Percentiles rank a stretch among this genome's conserved stretches.
phyloP scores from a whole-genome alignment of 2,329 filamentous ascomycete species.

The Colletotrichum phormii region DNA sequence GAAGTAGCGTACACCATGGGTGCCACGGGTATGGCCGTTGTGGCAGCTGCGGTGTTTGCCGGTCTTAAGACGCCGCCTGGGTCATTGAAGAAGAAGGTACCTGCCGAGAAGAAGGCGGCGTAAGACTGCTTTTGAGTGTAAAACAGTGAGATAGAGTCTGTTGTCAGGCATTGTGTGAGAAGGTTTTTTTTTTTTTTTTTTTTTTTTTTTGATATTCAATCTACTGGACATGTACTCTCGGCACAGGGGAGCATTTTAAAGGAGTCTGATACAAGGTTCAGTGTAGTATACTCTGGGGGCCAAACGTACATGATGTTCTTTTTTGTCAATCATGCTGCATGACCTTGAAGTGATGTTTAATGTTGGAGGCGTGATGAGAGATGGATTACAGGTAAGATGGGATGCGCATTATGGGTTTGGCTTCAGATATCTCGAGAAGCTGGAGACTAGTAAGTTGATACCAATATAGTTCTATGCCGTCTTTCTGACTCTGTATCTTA shows the following conservation, averaged over 20 bases:
- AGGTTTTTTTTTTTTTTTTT: background rate
- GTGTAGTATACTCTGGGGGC: conserved; percentile 1
- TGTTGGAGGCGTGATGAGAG: too few species aligned
- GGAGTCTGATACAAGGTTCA: conserved; percentile 9
- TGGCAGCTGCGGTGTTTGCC: conserved; percentile 77
- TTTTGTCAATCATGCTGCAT: background rate
- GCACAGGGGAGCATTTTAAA: background rate
- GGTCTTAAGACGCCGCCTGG: conserved; percentile 74
- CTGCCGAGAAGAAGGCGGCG: conserved; percentile 29
- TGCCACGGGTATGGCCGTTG: conserved; percentile 81
- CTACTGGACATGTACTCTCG: conserved; percentile 20
- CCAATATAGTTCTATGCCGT: too few species aligned
- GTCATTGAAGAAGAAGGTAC: conserved; percentile 42
- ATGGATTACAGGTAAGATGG: too few species aligned
- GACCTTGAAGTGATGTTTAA: too few species aligned
- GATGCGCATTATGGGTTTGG: too few species aligned
- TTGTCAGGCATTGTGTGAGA: background rate
- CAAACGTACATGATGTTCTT: conserved; percentile 34
- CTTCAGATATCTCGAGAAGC: too few species aligned
- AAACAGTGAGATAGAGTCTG: background rate
- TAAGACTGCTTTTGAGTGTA: background rate
- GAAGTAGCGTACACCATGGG: conserved; percentile 87
- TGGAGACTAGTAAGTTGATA: too few species aligned
- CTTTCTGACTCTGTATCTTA: too few species aligned
- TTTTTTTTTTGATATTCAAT: background rate